phyloP scores from a whole-genome alignment of 345 rosid species.

The Luvunga scandens region DNA sequence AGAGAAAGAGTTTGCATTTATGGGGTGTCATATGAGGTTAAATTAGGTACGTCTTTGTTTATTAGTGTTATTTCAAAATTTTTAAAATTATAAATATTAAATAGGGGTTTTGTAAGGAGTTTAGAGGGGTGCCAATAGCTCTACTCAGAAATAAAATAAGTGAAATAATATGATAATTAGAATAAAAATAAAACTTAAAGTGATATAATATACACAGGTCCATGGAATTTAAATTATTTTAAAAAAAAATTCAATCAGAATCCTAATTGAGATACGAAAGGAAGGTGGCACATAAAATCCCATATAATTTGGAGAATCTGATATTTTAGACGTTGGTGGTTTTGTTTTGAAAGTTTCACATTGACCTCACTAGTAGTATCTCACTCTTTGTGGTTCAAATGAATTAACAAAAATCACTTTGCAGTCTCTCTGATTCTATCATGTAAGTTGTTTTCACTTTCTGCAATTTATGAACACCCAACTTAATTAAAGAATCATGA shows the following conservation, averaged over 20 bases:
- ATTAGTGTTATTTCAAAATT: too few relatives aligned
- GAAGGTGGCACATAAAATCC: neutral
- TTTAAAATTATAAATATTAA: too few relatives aligned
- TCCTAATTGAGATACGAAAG: neutral
- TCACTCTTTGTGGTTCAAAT: neutral
- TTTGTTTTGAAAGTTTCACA: neutral
- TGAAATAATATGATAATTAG: constrained; percentile 27
- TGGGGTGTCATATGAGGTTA: too few relatives aligned
- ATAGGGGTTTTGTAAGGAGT: too few relatives aligned
- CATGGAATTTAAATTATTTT: neutral
- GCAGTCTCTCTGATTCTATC: neutral
- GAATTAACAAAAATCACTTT: neutral
- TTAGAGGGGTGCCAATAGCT: too few relatives aligned
- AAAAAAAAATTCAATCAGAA: neutral
- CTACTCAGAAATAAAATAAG: constrained; percentile 30
- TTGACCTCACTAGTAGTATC: neutral
- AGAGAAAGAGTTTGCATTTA: too few relatives aligned
- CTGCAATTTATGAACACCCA: neutral
- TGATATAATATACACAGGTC: neutral
- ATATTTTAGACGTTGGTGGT: constrained; percentile 14
- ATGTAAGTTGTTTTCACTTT: neutral
- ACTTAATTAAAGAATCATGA: neutral
- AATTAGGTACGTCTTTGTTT: too few relatives aligned
- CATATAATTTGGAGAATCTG: neutral
- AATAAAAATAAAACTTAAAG: too few relatives aligned